These are phyloP conservation scores for Suillus paluster DNA, from an alignment of 768 basidiomycete genomes.

Conservation along the genomic window DNA sequence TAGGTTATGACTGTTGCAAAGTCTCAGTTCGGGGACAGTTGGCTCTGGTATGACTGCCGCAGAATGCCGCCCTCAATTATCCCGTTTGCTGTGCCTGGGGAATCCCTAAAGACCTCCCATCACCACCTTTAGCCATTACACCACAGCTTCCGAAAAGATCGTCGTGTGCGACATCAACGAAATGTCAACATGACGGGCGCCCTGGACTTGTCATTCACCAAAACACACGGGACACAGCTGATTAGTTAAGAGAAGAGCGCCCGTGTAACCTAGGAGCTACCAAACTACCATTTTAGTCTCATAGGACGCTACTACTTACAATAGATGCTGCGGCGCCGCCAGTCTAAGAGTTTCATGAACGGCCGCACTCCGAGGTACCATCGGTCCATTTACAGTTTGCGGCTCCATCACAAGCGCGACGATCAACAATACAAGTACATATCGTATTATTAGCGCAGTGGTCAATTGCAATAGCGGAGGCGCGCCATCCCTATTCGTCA, in stretches of 20 bases:
- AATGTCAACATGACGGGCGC: background rate
- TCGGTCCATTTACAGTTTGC: background rate
- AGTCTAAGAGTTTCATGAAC: slow-evolving; percentile 1
- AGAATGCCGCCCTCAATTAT: background rate
- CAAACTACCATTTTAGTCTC: background rate
- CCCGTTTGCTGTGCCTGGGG: background rate
- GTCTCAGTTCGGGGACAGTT: background rate
- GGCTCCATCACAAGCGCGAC: background rate
- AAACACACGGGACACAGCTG: background rate
- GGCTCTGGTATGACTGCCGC: background rate
- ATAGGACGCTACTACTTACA: background rate
- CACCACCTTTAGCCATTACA: background rate
- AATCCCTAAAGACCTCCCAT: no score
- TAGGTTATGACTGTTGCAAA: background rate
- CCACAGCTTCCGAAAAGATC: background rate
- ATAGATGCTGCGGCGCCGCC: background rate
- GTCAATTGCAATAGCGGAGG: background rate
- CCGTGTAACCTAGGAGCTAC: background rate
- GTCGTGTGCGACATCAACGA: background rate
- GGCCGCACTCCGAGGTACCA: no score
- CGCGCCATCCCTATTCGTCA: background rate
- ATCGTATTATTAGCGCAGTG: background rate
- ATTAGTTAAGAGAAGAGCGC: background rate
- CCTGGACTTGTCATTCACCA: background rate
- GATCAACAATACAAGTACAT: background rate